Evolutionary conservation across 1,284 basidiomycete genomes (phyloP).

Genomic region (Pisolithus thermaeus): DNA sequence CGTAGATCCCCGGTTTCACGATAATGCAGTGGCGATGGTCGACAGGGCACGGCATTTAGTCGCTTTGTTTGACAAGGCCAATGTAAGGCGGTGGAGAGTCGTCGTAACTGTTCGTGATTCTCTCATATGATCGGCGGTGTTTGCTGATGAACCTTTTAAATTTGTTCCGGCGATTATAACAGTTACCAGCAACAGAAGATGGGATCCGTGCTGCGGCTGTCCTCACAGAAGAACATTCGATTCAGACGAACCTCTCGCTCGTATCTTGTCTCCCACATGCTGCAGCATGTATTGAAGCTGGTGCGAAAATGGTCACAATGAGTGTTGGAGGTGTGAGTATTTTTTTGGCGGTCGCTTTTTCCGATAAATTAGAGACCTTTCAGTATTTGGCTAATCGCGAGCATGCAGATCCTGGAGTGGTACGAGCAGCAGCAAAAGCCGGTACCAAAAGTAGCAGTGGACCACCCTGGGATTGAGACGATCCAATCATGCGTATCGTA

Average conservation of each 20-base stretch:
- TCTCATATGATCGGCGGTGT: background rate
- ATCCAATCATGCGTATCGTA: conserved; percentile 45
- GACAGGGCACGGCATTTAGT: conserved; percentile 36
- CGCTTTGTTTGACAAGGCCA: conserved; percentile 35
- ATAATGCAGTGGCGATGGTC: conserved; percentile 34
- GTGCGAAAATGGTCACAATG: conserved; percentile 43
- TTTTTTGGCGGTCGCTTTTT: background rate
- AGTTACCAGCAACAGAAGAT: conserved; percentile 55
- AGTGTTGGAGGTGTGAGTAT: conserved; percentile 42
- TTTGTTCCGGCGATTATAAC: background rate
- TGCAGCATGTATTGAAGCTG: conserved; percentile 46
- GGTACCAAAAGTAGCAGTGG: conserved; percentile 14
- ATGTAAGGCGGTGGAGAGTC: conserved; percentile 35
- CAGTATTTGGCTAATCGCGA: too few species aligned
- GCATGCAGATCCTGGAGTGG: conserved; percentile 35
- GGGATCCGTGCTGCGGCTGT: conserved; percentile 45
- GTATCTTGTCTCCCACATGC: conserved; percentile 51
- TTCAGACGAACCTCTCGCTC: conserved; percentile 45
- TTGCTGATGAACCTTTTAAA: background rate
- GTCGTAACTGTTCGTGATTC: conserved; percentile 42
- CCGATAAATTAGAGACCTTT: too few species aligned
- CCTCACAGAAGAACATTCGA: conserved; percentile 33
- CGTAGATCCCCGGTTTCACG: conserved; percentile 40
- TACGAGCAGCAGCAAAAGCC: conserved; percentile 32
- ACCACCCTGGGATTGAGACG: conserved; percentile 41